phyloP scores from a whole-genome alignment of 208 protist species.

The Crithidia acanthocephali region DNA sequence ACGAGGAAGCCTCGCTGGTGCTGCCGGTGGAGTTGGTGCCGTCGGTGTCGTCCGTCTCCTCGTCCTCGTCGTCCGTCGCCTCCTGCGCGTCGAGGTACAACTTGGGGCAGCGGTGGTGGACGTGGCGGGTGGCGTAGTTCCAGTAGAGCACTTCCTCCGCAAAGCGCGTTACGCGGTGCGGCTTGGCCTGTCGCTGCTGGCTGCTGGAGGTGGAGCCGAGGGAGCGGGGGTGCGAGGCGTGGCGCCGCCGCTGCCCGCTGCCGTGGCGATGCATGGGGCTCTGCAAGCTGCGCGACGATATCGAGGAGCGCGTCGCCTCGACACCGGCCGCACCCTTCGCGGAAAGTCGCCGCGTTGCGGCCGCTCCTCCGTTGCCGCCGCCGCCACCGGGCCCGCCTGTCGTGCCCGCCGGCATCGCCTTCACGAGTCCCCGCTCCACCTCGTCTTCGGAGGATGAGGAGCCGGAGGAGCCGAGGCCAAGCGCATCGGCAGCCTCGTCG shows the following conservation, averaged over 20 bases:
- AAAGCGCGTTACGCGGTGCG: slow-evolving; percentile 26
- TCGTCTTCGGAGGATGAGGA: slow-evolving; percentile 22
- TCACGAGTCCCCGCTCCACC: slow-evolving; percentile 16
- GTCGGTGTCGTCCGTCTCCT: slow-evolving; percentile 18
- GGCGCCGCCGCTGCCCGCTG: slow-evolving; percentile 1
- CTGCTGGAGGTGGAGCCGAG: neutral
- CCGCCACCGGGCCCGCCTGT: no score
- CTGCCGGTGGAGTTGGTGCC: slow-evolving; percentile 11
- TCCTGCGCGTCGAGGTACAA: slow-evolving; percentile 47
- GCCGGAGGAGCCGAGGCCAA: slow-evolving; percentile 17
- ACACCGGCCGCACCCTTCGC: neutral
- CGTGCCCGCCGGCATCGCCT: slow-evolving; percentile 9
- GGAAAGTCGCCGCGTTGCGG: no score
- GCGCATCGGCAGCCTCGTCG: slow-evolving; percentile 4
- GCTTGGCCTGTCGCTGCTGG: slow-evolving; percentile 3
- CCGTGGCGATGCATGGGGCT: neutral
- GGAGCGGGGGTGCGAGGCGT: slow-evolving; percentile 2
- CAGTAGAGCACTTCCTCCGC: slow-evolving; percentile 44
- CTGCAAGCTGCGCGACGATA: neutral
- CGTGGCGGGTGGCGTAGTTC: slow-evolving; percentile 51
- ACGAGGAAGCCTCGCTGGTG: slow-evolving; percentile 14
- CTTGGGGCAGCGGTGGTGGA: slow-evolving; percentile 56
- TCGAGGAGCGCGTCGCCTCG: slow-evolving; percentile 4
- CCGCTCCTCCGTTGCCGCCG: no score
- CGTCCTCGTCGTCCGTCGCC: slow-evolving; percentile 39